Evolutionary conservation across 768 basidiomycete genomes (phyloP), one percentile per base, ranked within the genome.

Genomic region (Rhizopogon vesiculosus): DNA sequence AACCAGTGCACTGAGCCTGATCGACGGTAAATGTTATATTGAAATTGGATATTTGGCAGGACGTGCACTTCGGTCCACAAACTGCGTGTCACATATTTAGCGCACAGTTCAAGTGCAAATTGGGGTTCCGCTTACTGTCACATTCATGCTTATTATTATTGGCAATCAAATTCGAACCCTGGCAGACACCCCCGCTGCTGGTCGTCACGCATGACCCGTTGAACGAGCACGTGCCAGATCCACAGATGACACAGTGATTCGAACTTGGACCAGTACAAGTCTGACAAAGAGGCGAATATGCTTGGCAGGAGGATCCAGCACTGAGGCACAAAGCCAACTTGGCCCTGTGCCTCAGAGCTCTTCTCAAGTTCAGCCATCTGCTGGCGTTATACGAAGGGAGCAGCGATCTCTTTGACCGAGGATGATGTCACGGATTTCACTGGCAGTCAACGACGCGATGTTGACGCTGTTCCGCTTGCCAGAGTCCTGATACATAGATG

Each of bases 291-390:
- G 83, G 70, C 18, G 87, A 83, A 61, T 91, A 93, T 0, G 71
- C 55, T 18, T 70, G 62, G 65, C 91, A 93, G 3, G 66, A 59
- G 3, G 78, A 69, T 1, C 80, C 80, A 10, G 77, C 80, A 56
- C 79, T 71, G 70, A n/a, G n/a, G n/a, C n/a, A n/a, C n/a, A n/a
- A n/a, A n/a, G n/a, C n/a, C n/a, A n/a, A 98, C 89, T 70, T 98
- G 96, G 46, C 84, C 83, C 60, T 93, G 92, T 0, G 97, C 94
- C 68, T 97, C 96, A 6, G 90, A 83, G 56, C 90, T 89, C 79
- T 98, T 98, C 73, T 99, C 97, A 52, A 99, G 76, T 69, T 98
- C 97, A 16, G 96, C 97, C 94, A 98, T 97, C 73, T 99, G 97
- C 72, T 98, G 97, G 48, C 97, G 86, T 69, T 99, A 97, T 3